These are phyloP conservation scores for Starmera stellimalicola DNA, from an alignment of 1,139 yeast genomes.

Conservation along the genomic window DNA sequence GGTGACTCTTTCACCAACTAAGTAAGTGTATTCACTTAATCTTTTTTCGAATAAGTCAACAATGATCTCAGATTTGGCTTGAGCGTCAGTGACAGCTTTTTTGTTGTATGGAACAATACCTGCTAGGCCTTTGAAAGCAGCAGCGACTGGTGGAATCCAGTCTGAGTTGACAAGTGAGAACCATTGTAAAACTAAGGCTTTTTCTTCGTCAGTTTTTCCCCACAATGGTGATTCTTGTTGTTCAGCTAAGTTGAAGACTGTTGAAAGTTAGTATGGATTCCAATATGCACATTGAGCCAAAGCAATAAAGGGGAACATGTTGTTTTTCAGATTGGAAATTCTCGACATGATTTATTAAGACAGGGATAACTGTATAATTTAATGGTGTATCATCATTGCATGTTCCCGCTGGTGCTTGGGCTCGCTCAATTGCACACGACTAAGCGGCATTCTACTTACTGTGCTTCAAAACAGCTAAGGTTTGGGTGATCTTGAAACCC, in stretches of 20 bases:
- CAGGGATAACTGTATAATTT: slow-evolving; percentile 81
- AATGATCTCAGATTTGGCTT: slow-evolving; percentile 29
- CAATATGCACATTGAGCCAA: slow-evolving; percentile 3
- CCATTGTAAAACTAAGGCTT: slow-evolving; percentile 73
- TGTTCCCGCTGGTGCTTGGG: not conserved
- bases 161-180: slow-evolving; percentile 75
- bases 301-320: slow-evolving; percentile 2
- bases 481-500: slow-evolving; percentile 73
- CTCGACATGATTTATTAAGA: slow-evolving; percentile 80
- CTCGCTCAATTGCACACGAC: no score
- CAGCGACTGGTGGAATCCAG: slow-evolving; percentile 35
- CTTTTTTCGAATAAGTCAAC: slow-evolving; percentile 48
- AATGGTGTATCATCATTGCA: slow-evolving; percentile 38
- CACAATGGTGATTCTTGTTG: slow-evolving; percentile 32
- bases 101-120: slow-evolving; percentile 69
- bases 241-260: slow-evolving; percentile 27
- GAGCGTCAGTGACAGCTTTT: slow-evolving; percentile 56
- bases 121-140: slow-evolving; percentile 31
- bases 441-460: no score
- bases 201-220: slow-evolving; percentile 58
- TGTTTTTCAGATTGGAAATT: slow-evolving; percentile 22
- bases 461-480: slow-evolving; percentile 55
- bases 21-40: slow-evolving; percentile 69
- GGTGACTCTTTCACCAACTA: slow-evolving; percentile 85
- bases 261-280: slow-evolving; percentile 13